Evolutionary conservation across 345 rosid species (phyloP), one percentile per base, ranked within the genome.

Genomic region (Boechera divaricarpa): DNA sequence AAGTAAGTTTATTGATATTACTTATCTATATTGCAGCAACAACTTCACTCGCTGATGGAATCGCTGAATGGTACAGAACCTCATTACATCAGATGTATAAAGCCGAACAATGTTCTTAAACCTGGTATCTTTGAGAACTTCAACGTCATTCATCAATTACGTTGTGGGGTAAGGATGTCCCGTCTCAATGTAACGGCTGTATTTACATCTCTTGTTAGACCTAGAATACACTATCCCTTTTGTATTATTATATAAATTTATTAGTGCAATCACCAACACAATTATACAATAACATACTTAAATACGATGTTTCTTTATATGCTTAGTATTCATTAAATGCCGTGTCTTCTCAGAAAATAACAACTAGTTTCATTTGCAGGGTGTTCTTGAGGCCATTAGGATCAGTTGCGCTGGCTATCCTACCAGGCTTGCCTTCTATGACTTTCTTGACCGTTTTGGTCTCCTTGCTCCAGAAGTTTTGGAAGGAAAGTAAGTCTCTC

Each of bases 381-480:
- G 89, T 78, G 89, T 95, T 76, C 94, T 95, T 56, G 99, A 95
- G 82, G 99, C 99, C 77, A 95, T 95, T 76, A 88, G 98, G 81
- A 95, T 95, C 80, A 95, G 99, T 81, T 95, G 99, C 86, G 98
- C 99, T 84, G 99, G 99, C 74, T 95, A 95, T 86, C 99, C 99
- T 29, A 95, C 99, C 26, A 88, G 98, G 73, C 87, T 97, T 51
- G 87, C 98, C 52, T 95, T 95, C 83, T 88, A 93, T 63, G 96
- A 92, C 73, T 91, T 92, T 83, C 96, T 95, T 67, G 87, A 86
- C 65, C 98, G 99, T 52, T 95, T 95, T 79, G 99, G 98, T 64
- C 91, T 95, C 72, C 98, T 95, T 81, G 94, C 97, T 83, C 97
- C 99, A 1, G 93, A 95, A 70, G 89, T 91, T 73, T 74, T 92